Evolutionary conservation across 2,329 filamentous ascomycete genomes (phyloP), one percentile per base, ranked within the genome.

Genomic region (Penicillium olsonii): DNA sequence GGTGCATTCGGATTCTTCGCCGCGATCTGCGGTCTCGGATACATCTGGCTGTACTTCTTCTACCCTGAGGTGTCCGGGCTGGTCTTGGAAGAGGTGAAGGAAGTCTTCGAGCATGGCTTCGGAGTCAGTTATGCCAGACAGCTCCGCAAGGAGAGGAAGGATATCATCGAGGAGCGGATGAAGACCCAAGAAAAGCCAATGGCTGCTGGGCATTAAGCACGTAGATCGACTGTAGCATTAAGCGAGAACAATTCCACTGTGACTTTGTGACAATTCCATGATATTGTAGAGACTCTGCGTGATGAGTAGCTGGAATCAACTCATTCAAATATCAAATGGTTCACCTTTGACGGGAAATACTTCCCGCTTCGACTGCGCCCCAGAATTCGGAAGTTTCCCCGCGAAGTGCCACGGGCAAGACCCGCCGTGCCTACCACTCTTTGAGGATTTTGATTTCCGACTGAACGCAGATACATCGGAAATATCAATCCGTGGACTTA

Each of bases 1-100:
- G 78, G 78, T 1, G 73, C 77, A 0, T 81, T 80, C 52, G 77
- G 76, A 5, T 80, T 81, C 62, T 81, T 79, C 47, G 74, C 76
- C 1, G 75, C 67, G 0, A 76, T 80, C 29, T 80, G 76, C 56
- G 69, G 75, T 37, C 53, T 77, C 22, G 77, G 77, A 12, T 78
- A 72, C 61, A 42, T 78, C 12, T 58, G 56, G 54, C 54, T 65
- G 20, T 61, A 58, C 17, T 59, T 59, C 44, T 64, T 59, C 50
- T 65, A 63, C 18, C 61, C 61, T 3, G 59, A 65, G 37, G 58
- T 62, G 3, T 56, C 58, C 1, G 61, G 60, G 0, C 45, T 63
- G 19, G 46, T 52, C 2, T 39, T 65, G 14, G 59, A 63, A 29
- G 62, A 62, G 47, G 55, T 62, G 18, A 52, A 77, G 75, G 74